Evolutionary conservation across 768 basidiomycete species (phyloP).

Genomic region (Russula griseocarnosa): DNA sequence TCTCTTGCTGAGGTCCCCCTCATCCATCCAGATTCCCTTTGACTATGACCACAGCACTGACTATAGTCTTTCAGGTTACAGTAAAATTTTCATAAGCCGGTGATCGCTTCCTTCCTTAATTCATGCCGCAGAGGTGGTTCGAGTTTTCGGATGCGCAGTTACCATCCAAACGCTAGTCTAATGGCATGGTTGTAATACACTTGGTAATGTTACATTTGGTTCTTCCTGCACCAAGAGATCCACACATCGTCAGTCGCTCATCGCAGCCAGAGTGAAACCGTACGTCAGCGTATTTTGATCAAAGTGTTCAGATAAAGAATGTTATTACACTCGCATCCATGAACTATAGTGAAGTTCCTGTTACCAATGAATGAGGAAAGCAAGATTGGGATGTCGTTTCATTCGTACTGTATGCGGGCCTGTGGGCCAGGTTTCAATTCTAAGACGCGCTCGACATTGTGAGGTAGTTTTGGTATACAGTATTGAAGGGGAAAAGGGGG

Average conservation of each 20-base stretch:
- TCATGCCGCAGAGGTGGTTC: background rate
- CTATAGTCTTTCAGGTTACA: conserved; percentile 1
- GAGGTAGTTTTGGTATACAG: background rate
- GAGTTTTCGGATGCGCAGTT: background rate
- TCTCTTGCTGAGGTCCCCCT: conserved; percentile 19
- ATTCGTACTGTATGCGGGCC: background rate
- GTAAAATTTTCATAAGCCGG: too few relatives aligned
- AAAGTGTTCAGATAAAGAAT: too few relatives aligned
- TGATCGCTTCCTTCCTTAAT: background rate
- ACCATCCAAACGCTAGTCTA: background rate
- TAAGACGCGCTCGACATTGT: background rate
- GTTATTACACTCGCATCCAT: too few relatives aligned
- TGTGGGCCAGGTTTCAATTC: too few relatives aligned
- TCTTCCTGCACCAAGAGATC: background rate
- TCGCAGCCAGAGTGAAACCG: background rate
- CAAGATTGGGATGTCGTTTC: background rate
- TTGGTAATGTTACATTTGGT: background rate
- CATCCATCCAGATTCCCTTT: background rate
- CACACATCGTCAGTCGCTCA: background rate
- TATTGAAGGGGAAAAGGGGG: background rate
- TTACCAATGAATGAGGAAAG: too few relatives aligned
- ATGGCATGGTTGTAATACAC: background rate
- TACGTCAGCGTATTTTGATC: background rate
- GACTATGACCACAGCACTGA: background rate
- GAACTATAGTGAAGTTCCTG: too few relatives aligned